A percentile compares a stretch with the other conserved stretches of the same genome.
Conservation (phyloP, 345 rosid species). For the Aethionema arabicum region DNA sequence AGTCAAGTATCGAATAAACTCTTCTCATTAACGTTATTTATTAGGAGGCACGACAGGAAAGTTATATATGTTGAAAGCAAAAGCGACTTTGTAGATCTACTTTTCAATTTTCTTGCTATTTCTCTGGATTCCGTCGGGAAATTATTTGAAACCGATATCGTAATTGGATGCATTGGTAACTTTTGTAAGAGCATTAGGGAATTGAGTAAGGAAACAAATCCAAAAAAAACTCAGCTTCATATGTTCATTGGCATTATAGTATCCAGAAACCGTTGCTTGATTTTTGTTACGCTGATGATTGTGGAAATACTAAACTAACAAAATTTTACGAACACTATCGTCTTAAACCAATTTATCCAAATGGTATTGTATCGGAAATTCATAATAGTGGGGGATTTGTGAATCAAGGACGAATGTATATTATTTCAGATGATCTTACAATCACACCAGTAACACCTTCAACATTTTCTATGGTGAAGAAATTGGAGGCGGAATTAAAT, state of each 20-base stretch:
- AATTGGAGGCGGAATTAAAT: not conserved
- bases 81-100: constrained; percentile 16
- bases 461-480: no score
- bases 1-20: not conserved
- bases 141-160: not conserved
- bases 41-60: not conserved
- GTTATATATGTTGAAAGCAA: constrained; percentile 5
- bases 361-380: no score
- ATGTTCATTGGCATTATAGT: no score
- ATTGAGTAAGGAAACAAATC: no score
- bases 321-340: no score
- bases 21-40: not conserved
- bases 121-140: not conserved
- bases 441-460: no score
- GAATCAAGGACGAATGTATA: not conserved
- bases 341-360: no score
- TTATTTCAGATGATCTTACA: not conserved
- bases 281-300: no score
- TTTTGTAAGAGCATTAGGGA: constrained; percentile 14
- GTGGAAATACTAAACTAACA: no score
- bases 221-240: no score
- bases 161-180: not conserved
- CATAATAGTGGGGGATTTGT: constrained; percentile 4
- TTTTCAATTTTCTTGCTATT: not conserved
- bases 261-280: no score